Evolutionary conservation across 2,329 filamentous ascomycete species (phyloP), one percentile per base, ranked within the genome.

Genomic region (Trichoderma harzianum): DNA sequence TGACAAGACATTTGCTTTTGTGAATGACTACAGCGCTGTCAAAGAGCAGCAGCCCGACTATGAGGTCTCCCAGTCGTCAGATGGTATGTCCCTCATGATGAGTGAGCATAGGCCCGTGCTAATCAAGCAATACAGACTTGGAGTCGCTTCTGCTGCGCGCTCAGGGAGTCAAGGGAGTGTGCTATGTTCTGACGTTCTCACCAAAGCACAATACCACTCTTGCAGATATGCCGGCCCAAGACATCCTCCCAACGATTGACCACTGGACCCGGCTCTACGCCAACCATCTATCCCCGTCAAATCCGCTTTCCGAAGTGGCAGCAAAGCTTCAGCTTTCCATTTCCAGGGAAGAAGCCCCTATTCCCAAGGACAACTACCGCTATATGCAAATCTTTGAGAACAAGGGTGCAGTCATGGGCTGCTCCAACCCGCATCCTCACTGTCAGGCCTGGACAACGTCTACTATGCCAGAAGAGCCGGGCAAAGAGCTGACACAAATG

Each of bases 361-460:
- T 76, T 1, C 91, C 94, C 5, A 89, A 87, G 66, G 88, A 92
- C 68, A 93, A 97, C 82, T 94, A 97, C 77, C 90, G 92, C 69
- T 98, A 97, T 83, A 98, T 99, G 95, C 96, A 99, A 80, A 98
- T 99, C 75, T 99, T 99, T 74, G 96, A 99, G 84, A 99, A 99
- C 86, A 99, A 99, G 83, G 96, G 96, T 66, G 90, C 93, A 1
- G 94, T 95, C 12, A 99, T 99, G 96, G 96, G 96, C 66, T 99
- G 96, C 85, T 98, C 95, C 1, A 99, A 99, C 81, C 96, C 96
- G 1, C 96, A 99, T 81, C 96, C 96, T 0, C 96, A 99, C 83
- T 95, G 96, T 72, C 96, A 99, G 81, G 87, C 98, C 74, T 99
- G 96, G 96, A 96, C 94, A 2, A 97, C 95, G 0, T 97, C 93